Evolutionary conservation across 257 asterid genomes (phyloP).

Genomic region (Cynanchum wilfordii): DNA sequence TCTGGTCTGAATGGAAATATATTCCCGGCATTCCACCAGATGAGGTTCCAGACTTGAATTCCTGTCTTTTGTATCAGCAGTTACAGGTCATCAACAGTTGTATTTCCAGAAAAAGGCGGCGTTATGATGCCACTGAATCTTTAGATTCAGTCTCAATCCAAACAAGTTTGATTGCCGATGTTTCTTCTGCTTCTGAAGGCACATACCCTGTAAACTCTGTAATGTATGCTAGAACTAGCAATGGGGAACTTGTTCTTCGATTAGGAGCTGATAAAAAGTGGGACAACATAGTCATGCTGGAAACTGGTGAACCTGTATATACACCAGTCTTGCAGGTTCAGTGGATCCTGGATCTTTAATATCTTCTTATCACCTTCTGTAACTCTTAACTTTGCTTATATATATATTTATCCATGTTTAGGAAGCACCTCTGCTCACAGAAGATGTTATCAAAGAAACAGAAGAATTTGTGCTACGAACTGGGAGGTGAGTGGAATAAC

Average conservation of each 20-base stretch:
- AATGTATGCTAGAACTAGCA: constrained; percentile 62
- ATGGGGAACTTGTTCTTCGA: constrained; percentile 78
- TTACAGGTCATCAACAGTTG: constrained; percentile 96
- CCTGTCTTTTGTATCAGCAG: constrained; percentile 91
- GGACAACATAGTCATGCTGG: constrained; percentile 71
- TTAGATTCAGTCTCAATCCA: constrained; percentile 55
- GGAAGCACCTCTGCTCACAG: constrained; percentile 94
- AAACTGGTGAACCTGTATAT: constrained; percentile 89
- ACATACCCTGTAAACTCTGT: constrained; percentile 31
- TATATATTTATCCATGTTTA: constrained; percentile 28
- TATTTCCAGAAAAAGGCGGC: constrained; percentile 85
- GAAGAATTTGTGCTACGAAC: constrained; percentile 97
- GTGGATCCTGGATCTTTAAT: constrained; percentile 23
- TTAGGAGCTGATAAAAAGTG: constrained; percentile 77
- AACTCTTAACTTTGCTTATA: constrained; percentile 19
- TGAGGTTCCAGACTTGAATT: constrained; percentile 79
- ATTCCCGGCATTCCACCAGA: constrained; percentile 91
- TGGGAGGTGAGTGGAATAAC: constrained; percentile 60
- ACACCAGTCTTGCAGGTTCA: constrained; percentile 88
- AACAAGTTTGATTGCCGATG: constrained; percentile 37
- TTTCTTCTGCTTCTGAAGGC: constrained; percentile 44
- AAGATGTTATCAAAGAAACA: constrained; percentile 92
- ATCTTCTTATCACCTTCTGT: constrained; percentile 13
- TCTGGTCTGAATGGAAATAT: constrained; percentile 89
- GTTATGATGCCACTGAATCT: constrained; percentile 63